Percentiles rank a stretch among this genome's conserved stretches.
Conservation (phyloP, 768 basidiomycete species). For the Tubosaeta sp. region DNA sequence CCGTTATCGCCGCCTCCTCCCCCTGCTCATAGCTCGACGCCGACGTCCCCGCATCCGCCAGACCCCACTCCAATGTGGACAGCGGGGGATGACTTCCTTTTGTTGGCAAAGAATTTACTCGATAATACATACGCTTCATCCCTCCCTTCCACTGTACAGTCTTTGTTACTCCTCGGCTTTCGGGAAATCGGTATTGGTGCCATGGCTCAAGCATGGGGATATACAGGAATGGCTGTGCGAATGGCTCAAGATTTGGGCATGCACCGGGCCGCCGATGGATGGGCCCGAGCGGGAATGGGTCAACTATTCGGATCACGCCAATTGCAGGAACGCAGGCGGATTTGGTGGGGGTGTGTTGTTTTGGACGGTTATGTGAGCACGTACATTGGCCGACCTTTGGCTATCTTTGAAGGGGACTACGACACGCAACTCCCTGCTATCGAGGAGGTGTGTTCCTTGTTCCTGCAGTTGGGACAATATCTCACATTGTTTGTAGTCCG, state of each 20-base stretch:
- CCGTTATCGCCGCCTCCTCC: constrained; percentile 23
- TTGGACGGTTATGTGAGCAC: constrained; percentile 79
- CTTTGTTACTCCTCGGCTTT: constrained; percentile 76
- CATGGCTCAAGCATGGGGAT: constrained; percentile 87
- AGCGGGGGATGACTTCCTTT: constrained; percentile 71
- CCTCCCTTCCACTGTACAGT: constrained; percentile 70
- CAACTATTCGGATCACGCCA: constrained; percentile 56
- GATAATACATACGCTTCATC: constrained; percentile 68
- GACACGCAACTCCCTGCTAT: constrained; percentile 65
- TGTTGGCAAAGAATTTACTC: constrained; percentile 61
- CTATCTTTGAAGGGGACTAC: constrained; percentile 72
- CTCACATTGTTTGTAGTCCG: constrained; percentile 39
- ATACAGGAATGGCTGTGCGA: constrained; percentile 83
- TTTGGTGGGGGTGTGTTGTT: constrained; percentile 76
- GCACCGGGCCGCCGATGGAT: constrained; percentile 77
- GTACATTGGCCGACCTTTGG: constrained; percentile 75
- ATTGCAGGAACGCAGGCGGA: constrained; percentile 64
- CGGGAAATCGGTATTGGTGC: constrained; percentile 85
- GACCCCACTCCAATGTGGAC: constrained; percentile 68
- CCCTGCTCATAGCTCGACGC: constrained; percentile 27
- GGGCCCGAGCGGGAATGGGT: constrained; percentile 59
- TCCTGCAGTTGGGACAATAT: background rate
- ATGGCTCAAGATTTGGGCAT: constrained; percentile 89
- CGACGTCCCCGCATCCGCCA: constrained; percentile 35
- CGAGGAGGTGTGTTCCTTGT: constrained; percentile 42